Evolutionary conservation across 2,329 filamentous ascomycete species (phyloP), one percentile per base, ranked within the genome.

Genomic region (Penicillium psychrosexuale): DNA sequence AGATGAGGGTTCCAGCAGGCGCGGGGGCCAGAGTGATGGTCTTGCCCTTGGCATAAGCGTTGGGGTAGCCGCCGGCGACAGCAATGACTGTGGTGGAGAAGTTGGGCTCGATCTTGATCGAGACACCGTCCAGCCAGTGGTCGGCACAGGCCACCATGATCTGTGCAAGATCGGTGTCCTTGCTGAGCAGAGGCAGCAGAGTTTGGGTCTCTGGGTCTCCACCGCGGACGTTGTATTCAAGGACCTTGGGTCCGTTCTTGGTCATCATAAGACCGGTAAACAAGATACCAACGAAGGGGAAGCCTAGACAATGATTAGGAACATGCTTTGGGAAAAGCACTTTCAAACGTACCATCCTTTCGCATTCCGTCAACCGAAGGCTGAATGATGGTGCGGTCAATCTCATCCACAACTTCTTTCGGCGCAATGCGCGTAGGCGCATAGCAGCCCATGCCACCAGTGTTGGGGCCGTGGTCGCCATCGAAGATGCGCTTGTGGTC

Each of bases 371-470:
- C 84, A 57, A 97, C 84, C 2, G 92, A 97, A 7, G 93, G 92
- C 71, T 91, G 85, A n/a, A 97, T 82, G 51, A 97, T 88, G 33
- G 88, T 89, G 53, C 81, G 80, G 69, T 97, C 88, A 58, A 99
- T 85, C 57, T 86, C 81, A 17, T 87, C 87, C 17, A 94, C 82
- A n/a, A 96, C 80, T 58, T 87, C 84, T 48, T 85, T 83, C 0
- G 87, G 88, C 30, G 88, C 86, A 65, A 92, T 87, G 60, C 84
- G 88, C 1, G 92, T 95, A n/a, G 90, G 90, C 15, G 92, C 91
- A 74, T 97, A 97, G 70, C 91, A 96, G 48, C 94, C 94, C 94
- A 97, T 97, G 38, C 94, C 94, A 56, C 93, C 94, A 2, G 94
- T 97, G 77, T 97, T 97, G 36, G 91, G 90, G 1, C 94, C 94